These are phyloP conservation scores for Epichloe bromicola DNA, from an alignment of 2,329 filamentous ascomycete genomes.

Conservation along the genomic window DNA sequence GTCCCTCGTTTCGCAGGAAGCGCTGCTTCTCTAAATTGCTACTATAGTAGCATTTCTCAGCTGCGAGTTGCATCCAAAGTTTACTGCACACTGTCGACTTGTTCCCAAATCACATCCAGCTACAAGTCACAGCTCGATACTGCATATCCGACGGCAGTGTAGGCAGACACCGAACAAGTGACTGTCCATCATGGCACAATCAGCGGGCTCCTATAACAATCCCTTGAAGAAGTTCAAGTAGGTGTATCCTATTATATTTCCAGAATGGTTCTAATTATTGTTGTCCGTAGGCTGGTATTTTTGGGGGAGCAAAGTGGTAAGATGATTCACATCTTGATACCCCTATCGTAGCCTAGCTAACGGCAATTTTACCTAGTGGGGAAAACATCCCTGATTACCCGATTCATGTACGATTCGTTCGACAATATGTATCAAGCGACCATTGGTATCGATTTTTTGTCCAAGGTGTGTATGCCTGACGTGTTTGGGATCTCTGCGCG, in stretches of 20 bases:
- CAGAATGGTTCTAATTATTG: neutral
- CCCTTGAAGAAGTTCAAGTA: slow-evolving; percentile 99
- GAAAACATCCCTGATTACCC: slow-evolving; percentile 95
- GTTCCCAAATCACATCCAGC: neutral
- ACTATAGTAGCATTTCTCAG: neutral
- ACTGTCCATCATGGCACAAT: slow-evolving; percentile 57
- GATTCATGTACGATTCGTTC: slow-evolving; percentile 99
- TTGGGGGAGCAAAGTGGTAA: slow-evolving; percentile 96
- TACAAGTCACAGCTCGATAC: neutral
- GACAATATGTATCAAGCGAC: slow-evolving; percentile 99
- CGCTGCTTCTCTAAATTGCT: neutral
- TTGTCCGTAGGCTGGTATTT: slow-evolving; percentile 66
- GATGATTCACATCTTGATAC: slow-evolving; percentile 15
- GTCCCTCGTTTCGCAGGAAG: neutral
- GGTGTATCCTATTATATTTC: slow-evolving; percentile 5
- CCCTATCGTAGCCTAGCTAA: slow-evolving; percentile 11
- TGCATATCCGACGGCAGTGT: neutral
- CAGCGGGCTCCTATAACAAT: slow-evolving; percentile 86
- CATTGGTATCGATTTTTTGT: slow-evolving; percentile 98
- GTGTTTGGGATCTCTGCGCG: neutral
- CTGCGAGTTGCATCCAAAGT: neutral
- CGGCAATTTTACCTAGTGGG: slow-evolving; percentile 50
- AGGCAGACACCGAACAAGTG: neutral
- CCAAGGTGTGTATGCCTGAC: slow-evolving; percentile 53
- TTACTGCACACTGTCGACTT: neutral